Evolutionary conservation across 768 basidiomycete species (phyloP).

Genomic region (Lactarius sanguifluus): DNA sequence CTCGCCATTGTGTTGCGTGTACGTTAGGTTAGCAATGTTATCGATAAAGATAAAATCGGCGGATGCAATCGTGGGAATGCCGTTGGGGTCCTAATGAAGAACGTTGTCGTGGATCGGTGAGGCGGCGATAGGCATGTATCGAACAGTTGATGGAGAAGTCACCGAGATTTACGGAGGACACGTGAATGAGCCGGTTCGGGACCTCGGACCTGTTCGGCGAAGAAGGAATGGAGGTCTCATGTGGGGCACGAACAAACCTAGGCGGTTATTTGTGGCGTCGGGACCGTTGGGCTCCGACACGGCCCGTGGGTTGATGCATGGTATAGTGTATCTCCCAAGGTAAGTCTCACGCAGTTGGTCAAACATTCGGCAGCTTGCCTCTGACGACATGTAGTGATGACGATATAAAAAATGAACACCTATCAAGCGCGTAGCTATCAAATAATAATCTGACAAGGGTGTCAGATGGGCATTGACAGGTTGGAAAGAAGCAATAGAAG

Average conservation of each 20-base stretch:
- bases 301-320: neutral
- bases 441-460: neutral
- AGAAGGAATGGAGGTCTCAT: neutral
- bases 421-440: constrained; percentile 4
- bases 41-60: neutral
- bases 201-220: constrained; percentile 13
- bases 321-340: neutral
- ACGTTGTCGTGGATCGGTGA: neutral
- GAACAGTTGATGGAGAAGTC: neutral
- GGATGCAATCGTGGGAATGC: neutral
- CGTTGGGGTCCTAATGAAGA: neutral
- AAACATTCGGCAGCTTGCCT: neutral
- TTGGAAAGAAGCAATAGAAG: neutral
- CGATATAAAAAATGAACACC: neutral
- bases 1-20: neutral
- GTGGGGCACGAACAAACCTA: constrained; percentile 9
- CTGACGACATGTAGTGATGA: constrained; percentile 1
- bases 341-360: neutral
- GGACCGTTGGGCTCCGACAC: neutral
- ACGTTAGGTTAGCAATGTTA: neutral
- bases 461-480: neutral
- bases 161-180: constrained; percentile 3
- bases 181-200: neutral
- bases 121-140: constrained; percentile 6
- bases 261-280: constrained; percentile 7